Conservation (phyloP, 495 filamentous ascomycete species). For the Penicillium bialowiezense region DNA sequence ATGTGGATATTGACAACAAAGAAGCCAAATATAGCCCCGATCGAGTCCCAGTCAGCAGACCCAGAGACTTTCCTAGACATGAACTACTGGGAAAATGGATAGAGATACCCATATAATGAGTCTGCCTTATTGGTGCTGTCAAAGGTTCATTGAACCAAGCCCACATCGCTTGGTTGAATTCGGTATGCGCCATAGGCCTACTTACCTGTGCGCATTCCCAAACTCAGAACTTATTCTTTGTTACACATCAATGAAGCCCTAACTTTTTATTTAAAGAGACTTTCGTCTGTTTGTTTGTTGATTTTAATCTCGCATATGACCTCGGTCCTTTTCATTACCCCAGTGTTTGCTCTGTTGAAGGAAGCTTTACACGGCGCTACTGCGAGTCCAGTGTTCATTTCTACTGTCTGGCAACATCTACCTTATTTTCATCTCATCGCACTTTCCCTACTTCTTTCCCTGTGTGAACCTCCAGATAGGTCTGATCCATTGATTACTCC, state of each 20-base stretch:
- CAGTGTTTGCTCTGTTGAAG: neutral
- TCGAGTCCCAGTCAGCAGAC: conserved; percentile 2
- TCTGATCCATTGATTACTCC: too few species aligned
- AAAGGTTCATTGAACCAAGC: neutral
- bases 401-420: too few species aligned
- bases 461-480: too few species aligned
- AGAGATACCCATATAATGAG: too few species aligned
- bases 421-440: too few species aligned
- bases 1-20: conserved; percentile 15
- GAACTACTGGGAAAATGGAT: neutral
- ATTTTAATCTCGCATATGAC: neutral
- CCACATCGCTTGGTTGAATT: neutral
- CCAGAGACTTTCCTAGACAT: neutral
- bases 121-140: neutral
- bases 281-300: neutral
- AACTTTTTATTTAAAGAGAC: neutral
- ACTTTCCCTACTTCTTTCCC: too few species aligned
- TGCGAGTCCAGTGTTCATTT: too few species aligned
- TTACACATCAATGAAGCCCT: neutral
- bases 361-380: neutral
- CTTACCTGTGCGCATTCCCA: neutral
- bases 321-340: neutral
- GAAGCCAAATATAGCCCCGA: conserved; percentile 12
- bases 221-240: conserved; percentile 3
- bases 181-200: neutral